Conservation (phyloP, 2,329 filamentous ascomycete genomes). For the Chaetomiaceae sp. region DNA sequence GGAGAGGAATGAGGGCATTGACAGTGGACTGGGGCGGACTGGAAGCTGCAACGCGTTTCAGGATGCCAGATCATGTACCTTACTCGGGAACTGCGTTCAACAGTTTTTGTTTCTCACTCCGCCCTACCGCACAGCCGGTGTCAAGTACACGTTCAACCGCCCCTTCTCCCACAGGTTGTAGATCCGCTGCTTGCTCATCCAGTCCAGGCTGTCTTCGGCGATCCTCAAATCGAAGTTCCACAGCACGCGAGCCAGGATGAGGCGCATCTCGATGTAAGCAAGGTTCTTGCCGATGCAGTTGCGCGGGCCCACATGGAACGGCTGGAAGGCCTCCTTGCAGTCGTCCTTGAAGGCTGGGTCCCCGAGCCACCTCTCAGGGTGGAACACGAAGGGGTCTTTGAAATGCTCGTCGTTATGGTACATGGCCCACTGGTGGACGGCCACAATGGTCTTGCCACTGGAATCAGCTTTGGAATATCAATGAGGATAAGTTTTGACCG, state of each 20-base stretch:
- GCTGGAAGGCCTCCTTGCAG: constrained; percentile 39
- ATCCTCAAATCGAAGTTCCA: constrained; percentile 46
- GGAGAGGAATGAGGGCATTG: neutral
- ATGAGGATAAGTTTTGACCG: constrained; percentile 21
- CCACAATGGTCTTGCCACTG: constrained; percentile 35
- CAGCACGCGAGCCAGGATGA: constrained; percentile 43
- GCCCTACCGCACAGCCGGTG: constrained; percentile 29
- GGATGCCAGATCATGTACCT: no score
- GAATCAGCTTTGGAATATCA: neutral
- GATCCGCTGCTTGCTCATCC: constrained; percentile 37
- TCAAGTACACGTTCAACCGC: constrained; percentile 34
- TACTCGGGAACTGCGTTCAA: no score
- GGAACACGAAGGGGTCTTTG: constrained; percentile 39
- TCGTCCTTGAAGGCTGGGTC: constrained; percentile 39
- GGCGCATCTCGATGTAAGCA: constrained; percentile 46
- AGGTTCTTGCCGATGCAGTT: constrained; percentile 49
- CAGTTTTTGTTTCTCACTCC: no score
- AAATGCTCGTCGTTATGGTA: constrained; percentile 42
- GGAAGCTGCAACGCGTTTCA: no score
- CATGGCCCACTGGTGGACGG: constrained; percentile 41
- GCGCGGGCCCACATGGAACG: constrained; percentile 44
- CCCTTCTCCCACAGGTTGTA: constrained; percentile 39
- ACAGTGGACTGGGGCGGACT: no score
- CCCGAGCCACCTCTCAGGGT: constrained; percentile 44
- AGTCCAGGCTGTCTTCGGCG: constrained; percentile 33